A percentile compares a stretch with the other conserved stretches of the same genome.
phyloP scores from a whole-genome alignment of 225 moss, liverwort and hornwort species.

The Thuidium tamariscinum region DNA sequence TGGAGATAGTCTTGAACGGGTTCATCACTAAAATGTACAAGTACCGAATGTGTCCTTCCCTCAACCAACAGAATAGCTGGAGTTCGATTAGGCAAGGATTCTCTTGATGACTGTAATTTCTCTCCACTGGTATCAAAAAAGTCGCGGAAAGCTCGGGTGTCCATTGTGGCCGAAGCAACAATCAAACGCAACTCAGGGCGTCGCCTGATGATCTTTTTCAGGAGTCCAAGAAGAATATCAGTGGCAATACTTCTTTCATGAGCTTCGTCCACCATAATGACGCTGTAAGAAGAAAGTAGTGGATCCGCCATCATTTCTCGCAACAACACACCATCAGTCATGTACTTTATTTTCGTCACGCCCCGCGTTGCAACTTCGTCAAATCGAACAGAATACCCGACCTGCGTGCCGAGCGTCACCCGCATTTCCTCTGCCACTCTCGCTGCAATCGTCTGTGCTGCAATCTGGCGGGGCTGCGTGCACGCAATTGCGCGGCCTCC shows the following conservation, averaged over 20 bases:
- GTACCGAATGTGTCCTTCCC: constrained; percentile 74
- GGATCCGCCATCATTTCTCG: constrained; percentile 99
- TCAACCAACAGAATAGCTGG: constrained; percentile 78
- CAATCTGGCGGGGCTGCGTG: constrained; percentile 95
- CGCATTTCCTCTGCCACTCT: constrained; percentile 93
- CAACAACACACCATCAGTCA: constrained; percentile 89
- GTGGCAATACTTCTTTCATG: constrained; percentile 95
- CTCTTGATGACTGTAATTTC: constrained; percentile 18
- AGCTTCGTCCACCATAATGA: constrained; percentile 95
- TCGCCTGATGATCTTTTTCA: constrained; percentile 88
- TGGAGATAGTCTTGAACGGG: constrained; percentile 64
- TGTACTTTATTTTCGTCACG: constrained; percentile 84
- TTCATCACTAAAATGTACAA: constrained; percentile 56
- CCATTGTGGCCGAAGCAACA: constrained; percentile 98
- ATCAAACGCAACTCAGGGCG: constrained; percentile 82
- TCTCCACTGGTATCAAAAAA: constrained; percentile 80
- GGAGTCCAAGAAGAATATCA: constrained; percentile 78
- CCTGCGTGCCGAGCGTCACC: constrained; percentile 72
- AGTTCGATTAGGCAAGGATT: constrained; percentile 31
- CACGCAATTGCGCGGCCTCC: constrained; percentile 79
- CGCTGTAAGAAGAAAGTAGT: constrained; percentile 74
- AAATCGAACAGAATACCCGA: constrained; percentile 88
- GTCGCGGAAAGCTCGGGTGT: constrained; percentile 48
- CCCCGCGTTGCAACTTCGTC: constrained; percentile 79
- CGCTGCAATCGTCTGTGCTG: constrained; percentile 80